phyloP scores from a whole-genome alignment of 2,329 filamentous ascomycete species.

The Penicillium sp. region DNA sequence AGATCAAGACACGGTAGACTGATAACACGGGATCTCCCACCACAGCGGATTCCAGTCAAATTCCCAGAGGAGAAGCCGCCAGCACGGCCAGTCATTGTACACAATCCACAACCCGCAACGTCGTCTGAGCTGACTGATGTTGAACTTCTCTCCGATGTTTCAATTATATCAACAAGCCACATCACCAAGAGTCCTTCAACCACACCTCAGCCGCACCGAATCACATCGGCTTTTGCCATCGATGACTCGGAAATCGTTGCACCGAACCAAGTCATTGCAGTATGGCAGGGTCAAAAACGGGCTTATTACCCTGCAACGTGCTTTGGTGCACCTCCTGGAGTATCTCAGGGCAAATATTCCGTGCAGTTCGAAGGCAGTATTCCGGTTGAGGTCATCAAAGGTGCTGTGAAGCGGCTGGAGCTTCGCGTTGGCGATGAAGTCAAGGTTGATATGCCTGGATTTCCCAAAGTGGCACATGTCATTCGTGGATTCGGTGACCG shows the following conservation, averaged over 20 bases:
- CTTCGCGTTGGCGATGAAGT: constrained; percentile 49
- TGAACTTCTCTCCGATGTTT: constrained; percentile 14
- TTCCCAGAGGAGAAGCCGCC: constrained; percentile 8
- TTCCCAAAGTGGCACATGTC: constrained; percentile 48
- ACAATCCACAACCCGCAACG: constrained; percentile 14
- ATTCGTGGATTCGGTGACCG: constrained; percentile 46
- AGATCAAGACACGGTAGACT: constrained; percentile 13
- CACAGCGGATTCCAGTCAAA: constrained; percentile 7
- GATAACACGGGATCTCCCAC: constrained; percentile 7
- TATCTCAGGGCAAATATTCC: constrained; percentile 45
- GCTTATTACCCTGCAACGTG: constrained; percentile 65
- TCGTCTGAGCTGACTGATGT: constrained; percentile 21
- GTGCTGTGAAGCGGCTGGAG: constrained; percentile 48
- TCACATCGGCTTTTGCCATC: not conserved
- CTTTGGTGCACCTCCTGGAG: constrained; percentile 47
- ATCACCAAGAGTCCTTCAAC: constrained; percentile 16
- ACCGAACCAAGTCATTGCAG: constrained; percentile 59
- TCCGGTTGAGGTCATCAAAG: constrained; percentile 43
- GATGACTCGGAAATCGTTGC: constrained; percentile 35
- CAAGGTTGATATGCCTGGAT: constrained; percentile 47
- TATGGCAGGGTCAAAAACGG: constrained; percentile 58
- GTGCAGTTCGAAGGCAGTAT: constrained; percentile 50
- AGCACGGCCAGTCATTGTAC: constrained; percentile 9
- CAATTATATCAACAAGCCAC: constrained; percentile 13
- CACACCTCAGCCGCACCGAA: constrained; percentile 13